Evolutionary conservation across 1,284 basidiomycete species (phyloP), one percentile per base, ranked within the genome.

Genomic region (Volvariella volvacea): DNA sequence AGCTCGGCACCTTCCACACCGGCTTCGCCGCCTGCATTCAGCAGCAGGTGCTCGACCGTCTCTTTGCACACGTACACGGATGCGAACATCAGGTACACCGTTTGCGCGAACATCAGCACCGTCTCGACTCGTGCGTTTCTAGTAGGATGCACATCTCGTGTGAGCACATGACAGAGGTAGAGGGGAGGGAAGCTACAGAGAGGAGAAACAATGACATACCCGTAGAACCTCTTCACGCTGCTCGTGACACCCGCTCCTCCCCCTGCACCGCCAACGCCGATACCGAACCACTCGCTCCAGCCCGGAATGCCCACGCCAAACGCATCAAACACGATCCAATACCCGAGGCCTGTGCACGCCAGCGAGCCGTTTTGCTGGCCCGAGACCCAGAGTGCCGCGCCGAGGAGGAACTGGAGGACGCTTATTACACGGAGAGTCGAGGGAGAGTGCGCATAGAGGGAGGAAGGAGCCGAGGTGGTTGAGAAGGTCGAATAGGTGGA

Each of bases 261-360:
- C 32, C 41, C 44, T 15, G 36, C 47, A 10, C 33, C 32, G 32
- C 39, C 45, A 19, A 42, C 42, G 45, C 45, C 57, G 47, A 64
- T 47, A 60, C 61, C 66, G 33, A 46, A 17, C 41, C 41, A 47
- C 32, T 21, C 4, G 77, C 77, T 12, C 83, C 55, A 1, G 84
- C 62, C 17, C 69, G 65, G 68, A 15, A 84, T 55, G 3, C 71
- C 78, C 3, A 92, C 74, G 0, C 91, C 91, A 52, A 92, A 71
- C 2, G 92, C 80, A 60, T 99, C 95, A 57, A 98, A 99, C 1
- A 98, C 92, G 22, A 96, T 81, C 74, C 96, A 88, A 60, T 98
- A 99, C 0, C 95, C 95, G 12, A 98, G 64, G 0, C 92, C 95
- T 0, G 93, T 94, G 45, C 88, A 83, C 1, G 88, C 76, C 20